Conservation (phyloP, 2,329 filamentous ascomycete species). For the Polytolypa hystricis region DNA sequence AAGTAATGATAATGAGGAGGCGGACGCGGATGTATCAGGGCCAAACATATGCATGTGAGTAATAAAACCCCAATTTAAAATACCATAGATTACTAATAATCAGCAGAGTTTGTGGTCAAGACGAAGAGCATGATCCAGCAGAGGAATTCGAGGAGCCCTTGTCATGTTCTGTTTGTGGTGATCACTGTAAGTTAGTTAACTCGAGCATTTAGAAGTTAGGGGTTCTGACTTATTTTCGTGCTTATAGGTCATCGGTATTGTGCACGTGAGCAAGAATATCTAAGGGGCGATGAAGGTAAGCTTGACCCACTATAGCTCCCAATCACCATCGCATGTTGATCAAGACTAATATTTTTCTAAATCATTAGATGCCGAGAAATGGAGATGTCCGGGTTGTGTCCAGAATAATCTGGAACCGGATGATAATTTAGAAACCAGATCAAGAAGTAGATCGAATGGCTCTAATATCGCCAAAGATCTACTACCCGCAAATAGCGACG, state of each 20-base stretch:
- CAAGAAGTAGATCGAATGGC: constrained; percentile 45
- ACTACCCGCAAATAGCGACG: constrained; percentile 55
- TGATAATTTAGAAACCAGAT: constrained; percentile 13
- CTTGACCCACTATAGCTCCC: constrained; percentile 9
- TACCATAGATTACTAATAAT: constrained; percentile 19
- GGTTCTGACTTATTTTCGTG: constrained; percentile 35
- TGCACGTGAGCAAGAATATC: constrained; percentile 58
- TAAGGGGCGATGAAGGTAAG: constrained; percentile 55
- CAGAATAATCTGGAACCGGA: constrained; percentile 29
- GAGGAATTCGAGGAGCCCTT: constrained; percentile 74
- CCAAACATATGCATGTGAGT: constrained; percentile 54
- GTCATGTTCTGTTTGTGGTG: constrained; percentile 64
- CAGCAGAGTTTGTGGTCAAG: constrained; percentile 67
- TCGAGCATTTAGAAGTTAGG: constrained; percentile 18
- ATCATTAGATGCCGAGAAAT: constrained; percentile 46
- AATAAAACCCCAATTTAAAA: constrained; percentile 8
- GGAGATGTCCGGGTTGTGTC: constrained; percentile 52
- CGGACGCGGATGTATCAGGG: constrained; percentile 35
- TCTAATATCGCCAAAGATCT: constrained; percentile 61
- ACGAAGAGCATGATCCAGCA: constrained; percentile 70
- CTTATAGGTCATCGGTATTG: constrained; percentile 79
- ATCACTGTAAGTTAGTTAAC: constrained; percentile 62
- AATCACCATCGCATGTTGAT: background rate
- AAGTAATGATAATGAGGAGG: constrained; percentile 36
- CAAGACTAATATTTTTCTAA: too few species aligned